Evolutionary conservation across 176 grass and related monocot species (phyloP).

Genomic region (Juncus inflexus): DNA sequence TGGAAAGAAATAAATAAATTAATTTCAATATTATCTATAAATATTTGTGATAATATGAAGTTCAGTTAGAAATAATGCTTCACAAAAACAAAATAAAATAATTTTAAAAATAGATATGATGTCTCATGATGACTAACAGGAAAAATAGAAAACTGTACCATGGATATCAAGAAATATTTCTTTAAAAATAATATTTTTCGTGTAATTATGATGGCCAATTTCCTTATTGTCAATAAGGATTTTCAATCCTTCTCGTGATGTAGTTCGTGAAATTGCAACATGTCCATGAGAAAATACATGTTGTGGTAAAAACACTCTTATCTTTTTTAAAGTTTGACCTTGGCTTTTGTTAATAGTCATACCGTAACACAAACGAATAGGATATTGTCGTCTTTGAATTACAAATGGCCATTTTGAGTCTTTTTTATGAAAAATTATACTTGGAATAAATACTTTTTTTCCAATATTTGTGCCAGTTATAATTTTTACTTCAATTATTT

Average conservation of each 20-base stretch:
- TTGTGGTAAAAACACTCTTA: constrained; percentile 18
- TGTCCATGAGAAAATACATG: constrained; percentile 16
- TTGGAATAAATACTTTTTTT: too few species aligned
- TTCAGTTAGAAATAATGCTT: too few species aligned
- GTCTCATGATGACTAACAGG: too few species aligned
- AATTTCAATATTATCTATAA: too few species aligned
- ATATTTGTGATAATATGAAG: too few species aligned
- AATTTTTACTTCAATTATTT: too few species aligned
- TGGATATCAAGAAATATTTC: constrained; percentile 4
- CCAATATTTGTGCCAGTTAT: too few species aligned
- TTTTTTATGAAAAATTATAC: too few species aligned
- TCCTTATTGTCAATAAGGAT: constrained; percentile 2
- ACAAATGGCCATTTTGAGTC: constrained; percentile 8
- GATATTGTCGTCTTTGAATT: constrained; percentile 10
- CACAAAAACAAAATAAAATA: too few species aligned
- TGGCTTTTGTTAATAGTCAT: constrained; percentile 34
- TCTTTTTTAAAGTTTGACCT: not conserved
- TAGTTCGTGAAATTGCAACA: constrained; percentile 24
- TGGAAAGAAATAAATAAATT: too few species aligned
- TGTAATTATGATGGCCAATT: not conserved
- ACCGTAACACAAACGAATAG: constrained; percentile 4
- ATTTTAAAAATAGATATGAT: too few species aligned
- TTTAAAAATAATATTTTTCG: constrained; percentile 18
- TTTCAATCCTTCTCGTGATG: constrained; percentile 13
- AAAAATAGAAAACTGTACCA: too few species aligned